Base-by-base conservation (phyloP, 306 rosid genomes). In the Psophocarpus tetragonolobus region DNA sequence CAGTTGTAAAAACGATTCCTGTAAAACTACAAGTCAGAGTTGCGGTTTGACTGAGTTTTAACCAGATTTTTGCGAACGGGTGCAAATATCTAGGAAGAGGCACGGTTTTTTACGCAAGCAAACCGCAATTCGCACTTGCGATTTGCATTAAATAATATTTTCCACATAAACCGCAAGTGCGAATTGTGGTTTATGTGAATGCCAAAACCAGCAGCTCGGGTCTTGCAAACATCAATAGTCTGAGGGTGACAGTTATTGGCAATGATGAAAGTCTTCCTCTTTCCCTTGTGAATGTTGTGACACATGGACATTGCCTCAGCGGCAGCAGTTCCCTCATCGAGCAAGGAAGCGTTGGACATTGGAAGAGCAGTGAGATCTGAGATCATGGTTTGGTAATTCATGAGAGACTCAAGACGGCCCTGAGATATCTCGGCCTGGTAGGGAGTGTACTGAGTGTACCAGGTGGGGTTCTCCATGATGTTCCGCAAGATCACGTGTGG, bases 221-320 rank as follows among this genome's bases (percentile, higher is more conserved):
- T 96, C 80, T 75, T 50, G 47, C 99, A 96, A 24, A 96, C 73
- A 68, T 96, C 97, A 42, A 91, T 84, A 1, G 99, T 92, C 64
- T 96, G 99, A 1, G 99, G 99, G 62, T 96, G 99, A 38, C 97
- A 91, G 65, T 91, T 91, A 67, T 35, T 88, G 0, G 98, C 95
- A 71, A 96, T 96, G 2, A 90, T 7, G 30, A 96, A 96, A 39
- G 96, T 96, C 78, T 96, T 96, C 77, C 86, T 91, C 90, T 96
- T 96, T 21, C 97, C 97, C 72, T 91, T 96, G 18, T 12, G 89
- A 41, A 92, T 92, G 54, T 91, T 91, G 45, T 90, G 91, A 68
- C 99, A 92, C 99, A 96, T 96, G 1, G 97, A 91, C 99, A 96
- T 96, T 35, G 99, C 99, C 79, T 96, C 99, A 0, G 99, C 98